These are phyloP conservation scores for Cladophialophora bantiana DNA, from an alignment of 2,329 filamentous ascomycete species.

Conservation along the genomic window DNA sequence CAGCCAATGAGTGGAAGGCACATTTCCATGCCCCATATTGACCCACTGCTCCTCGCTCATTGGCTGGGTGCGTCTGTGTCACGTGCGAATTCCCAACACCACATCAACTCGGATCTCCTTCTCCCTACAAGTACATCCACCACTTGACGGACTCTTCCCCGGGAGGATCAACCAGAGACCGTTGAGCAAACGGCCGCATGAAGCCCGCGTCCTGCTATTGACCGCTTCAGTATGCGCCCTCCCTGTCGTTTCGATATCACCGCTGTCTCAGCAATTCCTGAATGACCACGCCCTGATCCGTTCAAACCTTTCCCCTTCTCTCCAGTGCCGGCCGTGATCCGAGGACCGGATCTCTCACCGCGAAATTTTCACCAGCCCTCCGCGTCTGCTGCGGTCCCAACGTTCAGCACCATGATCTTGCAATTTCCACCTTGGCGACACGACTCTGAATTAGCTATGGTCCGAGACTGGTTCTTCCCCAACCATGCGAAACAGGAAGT, in stretches of 20 bases:
- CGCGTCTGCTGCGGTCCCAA: not conserved
- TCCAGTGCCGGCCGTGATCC: not conserved
- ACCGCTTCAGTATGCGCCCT: not conserved
- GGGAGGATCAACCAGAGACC: not conserved
- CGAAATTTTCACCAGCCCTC: not conserved
- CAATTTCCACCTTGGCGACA: conserved; percentile 38
- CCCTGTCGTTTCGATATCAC: not conserved
- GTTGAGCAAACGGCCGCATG: not conserved
- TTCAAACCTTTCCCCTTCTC: not conserved
- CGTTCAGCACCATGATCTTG: conserved; percentile 20
- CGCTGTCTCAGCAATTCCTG: not conserved
- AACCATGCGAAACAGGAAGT: conserved; percentile 33
- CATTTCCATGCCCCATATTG: conserved; percentile 14
- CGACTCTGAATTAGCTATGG: conserved; percentile 40
- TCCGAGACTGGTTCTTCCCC: conserved; percentile 41
- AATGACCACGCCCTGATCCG: not conserved
- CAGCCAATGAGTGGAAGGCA: conserved; percentile 14
- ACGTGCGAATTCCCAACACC: not conserved
- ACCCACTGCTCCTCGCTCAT: not conserved
- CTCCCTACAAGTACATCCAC: not conserved
- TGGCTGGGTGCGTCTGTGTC: not conserved
- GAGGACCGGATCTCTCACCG: not conserved
- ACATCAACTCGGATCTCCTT: not conserved
- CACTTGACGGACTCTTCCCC: not conserved
- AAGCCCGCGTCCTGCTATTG: not conserved